phyloP scores from a whole-genome alignment of 768 basidiomycete genomes.

The Asterophora parasitica region DNA sequence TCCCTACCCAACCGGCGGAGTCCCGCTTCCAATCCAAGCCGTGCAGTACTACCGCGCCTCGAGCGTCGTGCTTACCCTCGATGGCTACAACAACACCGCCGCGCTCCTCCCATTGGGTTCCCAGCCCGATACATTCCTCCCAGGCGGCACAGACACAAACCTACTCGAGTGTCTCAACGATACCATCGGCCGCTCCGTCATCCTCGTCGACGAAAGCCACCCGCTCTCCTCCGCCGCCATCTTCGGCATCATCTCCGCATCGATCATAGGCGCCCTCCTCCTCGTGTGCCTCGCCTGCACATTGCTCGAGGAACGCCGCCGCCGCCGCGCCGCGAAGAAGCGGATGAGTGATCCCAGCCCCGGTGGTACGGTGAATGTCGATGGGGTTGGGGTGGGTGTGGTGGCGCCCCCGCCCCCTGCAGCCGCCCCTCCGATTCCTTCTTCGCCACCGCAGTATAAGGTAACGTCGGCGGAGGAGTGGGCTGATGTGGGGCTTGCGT shows the following conservation, averaged over 20 bases:
- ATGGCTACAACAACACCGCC: conserved; percentile 58
- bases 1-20: neutral
- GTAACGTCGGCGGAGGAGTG: too few relatives aligned
- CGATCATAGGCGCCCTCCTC: neutral
- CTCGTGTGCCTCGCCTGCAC: neutral
- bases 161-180: conserved; percentile 46
- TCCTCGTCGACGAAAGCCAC: neutral
- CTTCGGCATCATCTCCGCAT: neutral
- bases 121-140: conserved; percentile 28
- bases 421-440: too few relatives aligned
- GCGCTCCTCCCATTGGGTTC: conserved; percentile 31
- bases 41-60: conserved; percentile 60
- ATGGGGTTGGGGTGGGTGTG: neutral
- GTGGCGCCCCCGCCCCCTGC: neutral
- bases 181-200: conserved; percentile 35
- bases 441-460: too few relatives aligned
- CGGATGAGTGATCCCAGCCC: too few relatives aligned
- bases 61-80: conserved; percentile 47
- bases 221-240: neutral
- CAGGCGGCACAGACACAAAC: conserved; percentile 35
- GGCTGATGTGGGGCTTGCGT: neutral
- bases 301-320: neutral
- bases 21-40: conserved; percentile 37
- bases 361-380: neutral
- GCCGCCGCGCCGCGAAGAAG: neutral